Percentiles rank a stretch among this genome's conserved stretches.
phyloP scores from a whole-genome alignment of 805 yeast species.

The Candida gorgasii region DNA sequence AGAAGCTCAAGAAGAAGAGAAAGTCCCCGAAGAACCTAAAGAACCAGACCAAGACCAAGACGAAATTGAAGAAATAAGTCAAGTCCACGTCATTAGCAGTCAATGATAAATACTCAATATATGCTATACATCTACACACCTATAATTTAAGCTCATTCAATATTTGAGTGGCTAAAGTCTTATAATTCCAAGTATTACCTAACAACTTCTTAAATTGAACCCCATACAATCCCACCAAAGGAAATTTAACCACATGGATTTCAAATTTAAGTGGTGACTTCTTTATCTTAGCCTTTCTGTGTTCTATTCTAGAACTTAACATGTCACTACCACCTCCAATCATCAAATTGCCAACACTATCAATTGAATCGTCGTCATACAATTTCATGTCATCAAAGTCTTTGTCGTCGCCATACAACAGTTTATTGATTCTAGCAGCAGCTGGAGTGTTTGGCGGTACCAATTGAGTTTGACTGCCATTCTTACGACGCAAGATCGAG shows the following conservation, averaged over 20 bases:
- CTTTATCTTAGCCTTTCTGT: conserved; percentile 28
- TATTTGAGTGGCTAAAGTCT: conserved; percentile 84
- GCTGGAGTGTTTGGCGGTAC: conserved; percentile 61
- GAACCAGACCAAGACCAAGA: conserved; percentile 1
- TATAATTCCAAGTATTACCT: conserved; percentile 95
- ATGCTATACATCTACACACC: neutral
- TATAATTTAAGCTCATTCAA: conserved; percentile 61
- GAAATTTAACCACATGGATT: conserved; percentile 88
- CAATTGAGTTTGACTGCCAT: conserved; percentile 35
- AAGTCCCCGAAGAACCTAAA: neutral
- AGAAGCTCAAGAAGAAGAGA: neutral
- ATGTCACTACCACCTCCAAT: conserved; percentile 58
- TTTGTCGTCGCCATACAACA: conserved; percentile 31
- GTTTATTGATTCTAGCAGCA: conserved; percentile 39
- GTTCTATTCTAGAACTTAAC: conserved; percentile 63
- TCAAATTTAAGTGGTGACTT: conserved; percentile 78
- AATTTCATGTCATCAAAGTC: conserved; percentile 27
- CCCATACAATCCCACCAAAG: conserved; percentile 86
- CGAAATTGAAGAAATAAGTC: neutral
- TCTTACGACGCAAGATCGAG: conserved; percentile 52
- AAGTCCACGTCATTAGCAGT: neutral
- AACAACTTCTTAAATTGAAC: conserved; percentile 90
- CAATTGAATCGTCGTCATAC: conserved; percentile 58
- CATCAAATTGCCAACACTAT: conserved; percentile 52
- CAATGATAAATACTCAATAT: too few species aligned